These are phyloP conservation scores for Solidago caesia DNA, from an alignment of 129 eudicot species.

Conservation along the genomic window DNA sequence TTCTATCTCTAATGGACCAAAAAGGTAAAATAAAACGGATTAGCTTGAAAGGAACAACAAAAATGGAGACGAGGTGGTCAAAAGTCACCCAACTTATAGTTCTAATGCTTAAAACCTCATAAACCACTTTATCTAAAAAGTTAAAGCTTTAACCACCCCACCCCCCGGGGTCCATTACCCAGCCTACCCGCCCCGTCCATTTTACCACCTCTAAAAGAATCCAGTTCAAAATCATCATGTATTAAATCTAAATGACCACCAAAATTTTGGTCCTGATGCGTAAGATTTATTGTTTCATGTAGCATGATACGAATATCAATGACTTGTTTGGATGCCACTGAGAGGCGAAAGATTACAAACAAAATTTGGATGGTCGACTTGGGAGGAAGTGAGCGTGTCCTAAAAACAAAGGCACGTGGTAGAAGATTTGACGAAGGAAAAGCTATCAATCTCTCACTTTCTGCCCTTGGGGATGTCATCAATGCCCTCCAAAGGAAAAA, in stretches of 20 bases:
- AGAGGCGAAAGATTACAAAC: constrained; percentile 39
- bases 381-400: constrained; percentile 74
- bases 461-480: constrained; percentile 80
- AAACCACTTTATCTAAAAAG: background rate
- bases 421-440: constrained; percentile 80
- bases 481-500: constrained; percentile 62
- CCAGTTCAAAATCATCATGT: background rate
- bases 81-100: background rate
- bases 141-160: background rate
- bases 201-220: background rate
- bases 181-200: background rate
- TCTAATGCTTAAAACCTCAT: background rate
- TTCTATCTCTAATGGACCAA: too few relatives aligned
- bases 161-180: background rate
- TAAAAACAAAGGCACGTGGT: constrained; percentile 75
- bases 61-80: background rate
- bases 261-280: background rate
- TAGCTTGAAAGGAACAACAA: background rate
- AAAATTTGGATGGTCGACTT: constrained; percentile 89
- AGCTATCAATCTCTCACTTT: constrained; percentile 82
- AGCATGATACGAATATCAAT: constrained; percentile 40
- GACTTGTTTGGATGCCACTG: constrained; percentile 31
- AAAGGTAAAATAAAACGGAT: background rate
- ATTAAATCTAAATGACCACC: background rate
- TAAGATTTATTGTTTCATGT: background rate